phyloP scores from a whole-genome alignment of 2,329 filamentous ascomycete species.

The Fusarium nelsonii region DNA sequence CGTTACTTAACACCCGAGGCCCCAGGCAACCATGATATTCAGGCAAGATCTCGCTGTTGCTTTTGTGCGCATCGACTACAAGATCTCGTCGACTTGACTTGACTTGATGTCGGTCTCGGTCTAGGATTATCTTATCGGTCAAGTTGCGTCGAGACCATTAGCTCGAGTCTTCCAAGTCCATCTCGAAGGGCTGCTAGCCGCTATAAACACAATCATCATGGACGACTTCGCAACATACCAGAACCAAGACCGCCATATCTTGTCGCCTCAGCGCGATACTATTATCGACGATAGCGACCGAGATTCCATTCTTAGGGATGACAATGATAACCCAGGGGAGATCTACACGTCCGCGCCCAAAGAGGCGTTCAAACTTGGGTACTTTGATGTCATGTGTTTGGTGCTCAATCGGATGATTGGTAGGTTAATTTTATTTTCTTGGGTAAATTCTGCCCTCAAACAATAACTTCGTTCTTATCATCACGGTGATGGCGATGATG shows the following conservation, averaged over 20 bases:
- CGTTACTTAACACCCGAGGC: slow-evolving; percentile 45
- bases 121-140: slow-evolving; percentile 5
- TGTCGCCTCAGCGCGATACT: slow-evolving; percentile 14
- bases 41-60: slow-evolving; percentile 5
- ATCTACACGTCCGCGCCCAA: slow-evolving; percentile 53
- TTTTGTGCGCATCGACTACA: slow-evolving; percentile 1
- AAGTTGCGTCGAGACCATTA: slow-evolving; percentile 2
- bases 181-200: neutral
- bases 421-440: slow-evolving; percentile 35
- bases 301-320: slow-evolving; percentile 24
- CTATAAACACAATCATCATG: slow-evolving; percentile 38
- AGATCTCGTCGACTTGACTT: slow-evolving; percentile 1
- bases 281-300: slow-evolving; percentile 39
- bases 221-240: slow-evolving; percentile 47
- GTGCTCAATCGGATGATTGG: slow-evolving; percentile 56
- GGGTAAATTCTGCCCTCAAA: too few relatives aligned
- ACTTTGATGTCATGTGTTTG: slow-evolving; percentile 54
- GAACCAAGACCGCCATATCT: slow-evolving; percentile 16
- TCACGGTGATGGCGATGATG: neutral
- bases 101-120: slow-evolving; percentile 18
- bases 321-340: slow-evolving; percentile 44
- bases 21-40: slow-evolving; percentile 24
- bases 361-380: slow-evolving; percentile 53
- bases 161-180: neutral
- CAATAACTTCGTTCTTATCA: neutral